Base-by-base conservation (phyloP, 768 basidiomycete species). In the Cyathus striatus region DNA sequence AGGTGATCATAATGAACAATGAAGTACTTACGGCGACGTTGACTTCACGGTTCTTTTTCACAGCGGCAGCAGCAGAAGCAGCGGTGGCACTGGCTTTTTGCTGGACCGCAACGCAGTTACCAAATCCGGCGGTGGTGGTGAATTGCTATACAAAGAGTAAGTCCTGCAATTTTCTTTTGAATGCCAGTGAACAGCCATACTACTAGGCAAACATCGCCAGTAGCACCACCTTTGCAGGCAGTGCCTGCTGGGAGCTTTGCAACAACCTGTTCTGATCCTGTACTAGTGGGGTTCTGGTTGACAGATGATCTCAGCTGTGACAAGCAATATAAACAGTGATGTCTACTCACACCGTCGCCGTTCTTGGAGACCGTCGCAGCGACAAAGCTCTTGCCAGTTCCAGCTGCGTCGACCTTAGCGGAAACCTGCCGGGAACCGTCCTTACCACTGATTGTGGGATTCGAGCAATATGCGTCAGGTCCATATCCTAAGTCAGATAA, bases 71-170 rank as follows among this genome's bases (percentile, higher is more conserved):
- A 23, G 57, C 56, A 18, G 52, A 49, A 40, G 40, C 49, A 10
- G 40, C 44, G 12, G 47, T 47, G 17, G 44, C 47, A 41, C 34
- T 52, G 32, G 44, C 56, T 16, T 54, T 56, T 45, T 68, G 66
- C 40, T 72, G 65, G 7, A 78, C 72, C 23, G 67, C 75, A 9
- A 72, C 67, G 44, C 78, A 80, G 54, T 75, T 78, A 41, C 78
- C 77, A 55, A 78, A 78, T 22, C 73, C 71, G 18, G 64, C 68
- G 16, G 70, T 56, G 16, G 75, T 73, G 33, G 58, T 66, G 50
- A 79, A 73, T 22, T 72, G 69, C 60, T 68, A 40, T 6, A 42
- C 9, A 9, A n/a, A 9, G 27, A 9, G 27, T 30, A 9, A 30
- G 27, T 9, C 27, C 9, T 9, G 9, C 9, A 30, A n/a, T 30